A percentile compares a stretch with the other conserved stretches of the same genome.
Evolutionary conservation across 106 monocot species (phyloP).

Genomic region (Dioscorea dumetorum): DNA sequence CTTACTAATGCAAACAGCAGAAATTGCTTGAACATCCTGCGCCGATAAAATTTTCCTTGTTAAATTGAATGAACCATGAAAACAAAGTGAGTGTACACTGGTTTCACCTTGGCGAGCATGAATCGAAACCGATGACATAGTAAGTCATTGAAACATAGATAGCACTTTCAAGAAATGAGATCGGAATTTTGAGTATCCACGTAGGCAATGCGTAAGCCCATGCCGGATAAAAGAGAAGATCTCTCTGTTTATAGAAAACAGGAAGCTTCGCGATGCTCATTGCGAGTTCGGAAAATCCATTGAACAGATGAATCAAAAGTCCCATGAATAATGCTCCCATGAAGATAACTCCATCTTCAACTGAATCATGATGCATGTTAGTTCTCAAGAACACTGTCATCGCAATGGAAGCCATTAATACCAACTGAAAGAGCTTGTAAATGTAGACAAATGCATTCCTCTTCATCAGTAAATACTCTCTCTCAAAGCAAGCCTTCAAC

Average conservation of each 20-base stretch:
- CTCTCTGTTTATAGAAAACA: constrained; percentile 82
- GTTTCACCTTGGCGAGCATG: constrained; percentile 40
- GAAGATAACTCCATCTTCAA: constrained; percentile 45
- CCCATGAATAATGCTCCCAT: constrained; percentile 75
- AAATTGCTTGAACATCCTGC: constrained; percentile 43
- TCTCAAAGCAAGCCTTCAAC: constrained; percentile 42
- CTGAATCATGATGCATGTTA: constrained; percentile 31
- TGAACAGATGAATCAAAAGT: constrained; percentile 56
- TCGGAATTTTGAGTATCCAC: constrained; percentile 75
- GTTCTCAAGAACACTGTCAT: constrained; percentile 80
- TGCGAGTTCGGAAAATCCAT: constrained; percentile 65
- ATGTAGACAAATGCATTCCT: constrained; percentile 80
- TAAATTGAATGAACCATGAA: neutral
- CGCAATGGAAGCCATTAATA: constrained; percentile 40
- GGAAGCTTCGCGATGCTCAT: constrained; percentile 81
- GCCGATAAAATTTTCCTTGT: neutral
- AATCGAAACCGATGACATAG: constrained; percentile 80
- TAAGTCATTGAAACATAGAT: constrained; percentile 54
- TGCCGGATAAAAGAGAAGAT: constrained; percentile 68
- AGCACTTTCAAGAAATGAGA: constrained; percentile 69
- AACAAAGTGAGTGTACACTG: neutral
- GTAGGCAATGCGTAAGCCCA: constrained; percentile 79
- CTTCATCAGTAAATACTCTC: constrained; percentile 71
- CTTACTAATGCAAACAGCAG: constrained; percentile 39
- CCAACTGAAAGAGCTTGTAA: constrained; percentile 60